These are phyloP conservation scores for Saksenaea oblongispora DNA, from an alignment of 371 early-diverging fungal species.

Conservation along the genomic window DNA sequence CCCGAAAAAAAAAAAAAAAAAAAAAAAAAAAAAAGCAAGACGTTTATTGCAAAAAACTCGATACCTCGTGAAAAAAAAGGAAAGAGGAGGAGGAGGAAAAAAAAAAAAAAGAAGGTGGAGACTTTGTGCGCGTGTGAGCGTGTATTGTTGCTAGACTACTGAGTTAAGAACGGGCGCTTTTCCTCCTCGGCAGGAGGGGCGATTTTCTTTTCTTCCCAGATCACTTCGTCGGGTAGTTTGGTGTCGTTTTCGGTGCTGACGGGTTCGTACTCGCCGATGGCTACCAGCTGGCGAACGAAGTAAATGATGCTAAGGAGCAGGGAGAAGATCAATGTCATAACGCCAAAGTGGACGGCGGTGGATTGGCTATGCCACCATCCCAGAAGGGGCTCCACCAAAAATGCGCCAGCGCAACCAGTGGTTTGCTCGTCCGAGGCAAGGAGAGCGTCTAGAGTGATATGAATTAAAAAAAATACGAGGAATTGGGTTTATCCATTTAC, in stretches of 20 bases:
- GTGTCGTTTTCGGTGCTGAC: slow-evolving; percentile 9
- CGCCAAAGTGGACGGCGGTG: slow-evolving; percentile 18
- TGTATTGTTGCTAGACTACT: too few relatives aligned
- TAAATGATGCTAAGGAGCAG: slow-evolving; percentile 29
- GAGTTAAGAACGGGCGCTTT: slow-evolving; percentile 34
- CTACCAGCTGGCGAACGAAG: slow-evolving; percentile 30
- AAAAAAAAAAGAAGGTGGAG: not conserved
- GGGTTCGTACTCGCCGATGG: slow-evolving; percentile 17
- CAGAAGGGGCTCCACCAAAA: slow-evolving; percentile 25
- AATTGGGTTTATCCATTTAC: not conserved
- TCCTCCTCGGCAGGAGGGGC: slow-evolving; percentile 38
- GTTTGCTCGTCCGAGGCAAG: slow-evolving; percentile 6
- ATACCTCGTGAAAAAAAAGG: not conserved
- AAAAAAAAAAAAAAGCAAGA: not conserved
- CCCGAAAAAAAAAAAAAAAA: not conserved
- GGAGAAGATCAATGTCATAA: slow-evolving; percentile 29
- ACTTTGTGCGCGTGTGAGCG: not conserved
- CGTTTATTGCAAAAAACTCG: too few relatives aligned
- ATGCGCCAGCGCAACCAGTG: slow-evolving; percentile 11
- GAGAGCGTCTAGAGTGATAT: not conserved
- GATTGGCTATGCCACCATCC: slow-evolving; percentile 45
- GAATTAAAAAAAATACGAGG: not conserved
- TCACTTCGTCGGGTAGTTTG: slow-evolving; percentile 17
- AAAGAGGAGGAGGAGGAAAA: not conserved
- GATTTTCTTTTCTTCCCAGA: slow-evolving; percentile 33